phyloP scores from a whole-genome alignment of 2,329 filamentous ascomycete species.

The Colletotrichum tropicicola region DNA sequence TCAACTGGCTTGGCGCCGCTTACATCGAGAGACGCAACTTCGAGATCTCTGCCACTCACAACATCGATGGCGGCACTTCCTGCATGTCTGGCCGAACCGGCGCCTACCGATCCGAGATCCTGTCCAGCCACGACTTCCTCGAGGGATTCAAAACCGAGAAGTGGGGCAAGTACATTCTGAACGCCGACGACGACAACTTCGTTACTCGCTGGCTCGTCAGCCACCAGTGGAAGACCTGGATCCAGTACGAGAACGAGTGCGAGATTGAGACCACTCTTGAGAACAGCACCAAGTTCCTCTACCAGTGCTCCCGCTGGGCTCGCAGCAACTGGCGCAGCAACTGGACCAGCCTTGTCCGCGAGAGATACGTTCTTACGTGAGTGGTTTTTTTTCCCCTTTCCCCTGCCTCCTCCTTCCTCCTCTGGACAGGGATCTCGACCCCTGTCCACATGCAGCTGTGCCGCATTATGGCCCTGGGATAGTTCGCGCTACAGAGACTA shows the following conservation, averaged over 20 bases:
- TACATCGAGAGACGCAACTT: constrained; percentile 97
- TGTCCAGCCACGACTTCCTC: constrained; percentile 86
- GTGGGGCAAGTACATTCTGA: constrained; percentile 88
- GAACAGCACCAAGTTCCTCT: constrained; percentile 87
- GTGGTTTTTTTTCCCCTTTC: constrained; percentile 47
- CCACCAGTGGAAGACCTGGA: constrained; percentile 92
- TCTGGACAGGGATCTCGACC: not conserved
- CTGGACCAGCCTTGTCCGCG: constrained; percentile 85
- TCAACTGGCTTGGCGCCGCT: constrained; percentile 89
- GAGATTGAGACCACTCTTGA: constrained; percentile 94
- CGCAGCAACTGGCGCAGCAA: constrained; percentile 99
- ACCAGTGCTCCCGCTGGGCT: constrained; percentile 94
- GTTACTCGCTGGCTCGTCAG: constrained; percentile 95
- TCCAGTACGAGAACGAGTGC: constrained; percentile 92
- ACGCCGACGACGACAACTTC: constrained; percentile 98
- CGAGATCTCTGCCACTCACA: constrained; percentile 94
- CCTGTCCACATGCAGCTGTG: not conserved
- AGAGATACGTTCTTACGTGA: constrained; percentile 88
- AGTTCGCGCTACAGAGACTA: constrained; percentile 12
- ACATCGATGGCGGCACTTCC: constrained; percentile 94
- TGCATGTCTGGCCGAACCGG: constrained; percentile 96
- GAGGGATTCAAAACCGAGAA: constrained; percentile 91
- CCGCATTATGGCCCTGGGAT: not conserved
- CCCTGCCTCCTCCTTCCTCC: no score
- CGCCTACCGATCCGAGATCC: constrained; percentile 88